These are phyloP conservation scores for Nemania serpens DNA, from an alignment of 2,329 filamentous ascomycete species.

Conservation along the genomic window DNA sequence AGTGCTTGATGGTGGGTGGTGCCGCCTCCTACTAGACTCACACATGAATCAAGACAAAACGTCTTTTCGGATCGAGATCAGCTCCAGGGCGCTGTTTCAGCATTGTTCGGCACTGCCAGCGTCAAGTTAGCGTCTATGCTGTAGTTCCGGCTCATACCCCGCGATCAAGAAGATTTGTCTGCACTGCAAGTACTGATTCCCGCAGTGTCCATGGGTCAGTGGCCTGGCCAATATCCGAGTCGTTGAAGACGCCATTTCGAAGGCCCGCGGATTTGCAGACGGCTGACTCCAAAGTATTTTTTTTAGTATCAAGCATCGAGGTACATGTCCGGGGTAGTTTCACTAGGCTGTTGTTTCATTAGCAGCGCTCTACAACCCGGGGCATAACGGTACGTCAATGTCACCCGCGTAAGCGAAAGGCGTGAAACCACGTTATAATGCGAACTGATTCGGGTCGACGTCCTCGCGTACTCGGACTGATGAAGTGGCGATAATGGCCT, in stretches of 20 bases:
- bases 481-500: background rate
- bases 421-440: constrained; percentile 41
- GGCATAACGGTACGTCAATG: constrained; percentile 9
- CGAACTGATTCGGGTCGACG: constrained; percentile 61
- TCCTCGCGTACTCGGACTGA: background rate
- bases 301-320: background rate
- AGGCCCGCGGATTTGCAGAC: constrained; percentile 71
- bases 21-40: constrained; percentile 75
- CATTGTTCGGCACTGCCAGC: constrained; percentile 73
- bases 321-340: too few species aligned
- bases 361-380: background rate
- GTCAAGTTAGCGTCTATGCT: constrained; percentile 62
- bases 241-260: constrained; percentile 67
- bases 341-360: background rate
- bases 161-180: constrained; percentile 62
- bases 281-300: constrained; percentile 24
- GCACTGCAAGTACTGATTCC: constrained; percentile 68
- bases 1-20: constrained; percentile 70
- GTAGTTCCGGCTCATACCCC: constrained; percentile 64
- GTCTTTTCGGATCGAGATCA: constrained; percentile 74
- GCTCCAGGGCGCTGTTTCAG: constrained; percentile 62
- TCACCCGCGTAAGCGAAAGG: constrained; percentile 3
- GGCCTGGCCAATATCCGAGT: constrained; percentile 73
- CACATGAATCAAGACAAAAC: constrained; percentile 69
- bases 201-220: too few species aligned